phyloP scores from a whole-genome alignment of 140 eudicot species.

The Senecio squalidus region DNA sequence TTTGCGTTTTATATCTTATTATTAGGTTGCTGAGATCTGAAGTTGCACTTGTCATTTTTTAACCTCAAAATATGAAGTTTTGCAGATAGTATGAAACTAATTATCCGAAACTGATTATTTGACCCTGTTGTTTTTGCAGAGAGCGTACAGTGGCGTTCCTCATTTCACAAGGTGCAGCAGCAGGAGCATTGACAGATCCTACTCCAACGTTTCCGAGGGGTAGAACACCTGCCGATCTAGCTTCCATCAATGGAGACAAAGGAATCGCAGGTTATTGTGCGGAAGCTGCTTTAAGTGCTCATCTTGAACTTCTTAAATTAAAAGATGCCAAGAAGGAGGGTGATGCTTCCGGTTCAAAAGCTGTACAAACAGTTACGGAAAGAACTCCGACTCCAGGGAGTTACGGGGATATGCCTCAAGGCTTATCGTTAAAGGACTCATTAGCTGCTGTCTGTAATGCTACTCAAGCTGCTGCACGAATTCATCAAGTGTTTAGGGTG shows the following conservation, averaged over 20 bases:
- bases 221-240: slow-evolving; percentile 81
- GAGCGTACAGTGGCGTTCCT: slow-evolving; percentile 80
- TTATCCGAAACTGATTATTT: too few species aligned
- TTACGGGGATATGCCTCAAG: slow-evolving; percentile 58
- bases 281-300: slow-evolving; percentile 69
- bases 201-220: slow-evolving; percentile 70
- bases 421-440: slow-evolving; percentile 77
- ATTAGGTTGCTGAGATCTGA: too few species aligned
- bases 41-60: too few species aligned
- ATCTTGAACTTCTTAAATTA: slow-evolving; percentile 45
- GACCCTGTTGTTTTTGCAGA: slow-evolving; percentile 33
- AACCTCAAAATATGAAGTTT: too few species aligned
- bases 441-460: slow-evolving; percentile 96
- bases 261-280: slow-evolving; percentile 95
- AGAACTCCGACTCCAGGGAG: slow-evolving; percentile 56
- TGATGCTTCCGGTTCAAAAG: slow-evolving; percentile 29
- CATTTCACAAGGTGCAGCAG: slow-evolving; percentile 70
- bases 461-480: slow-evolving; percentile 94
- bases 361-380: slow-evolving; percentile 60
- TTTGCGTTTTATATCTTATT: too few species aligned
- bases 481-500: slow-evolving; percentile 81
- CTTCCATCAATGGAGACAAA: slow-evolving; percentile 80
- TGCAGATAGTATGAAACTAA: too few species aligned
- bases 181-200: slow-evolving; percentile 90
- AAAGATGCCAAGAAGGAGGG: slow-evolving; percentile 47